Percentiles rank a stretch among this genome's conserved stretches.
phyloP scores from a whole-genome alignment of 306 rosid species.

The Vachellia pachyceras region DNA sequence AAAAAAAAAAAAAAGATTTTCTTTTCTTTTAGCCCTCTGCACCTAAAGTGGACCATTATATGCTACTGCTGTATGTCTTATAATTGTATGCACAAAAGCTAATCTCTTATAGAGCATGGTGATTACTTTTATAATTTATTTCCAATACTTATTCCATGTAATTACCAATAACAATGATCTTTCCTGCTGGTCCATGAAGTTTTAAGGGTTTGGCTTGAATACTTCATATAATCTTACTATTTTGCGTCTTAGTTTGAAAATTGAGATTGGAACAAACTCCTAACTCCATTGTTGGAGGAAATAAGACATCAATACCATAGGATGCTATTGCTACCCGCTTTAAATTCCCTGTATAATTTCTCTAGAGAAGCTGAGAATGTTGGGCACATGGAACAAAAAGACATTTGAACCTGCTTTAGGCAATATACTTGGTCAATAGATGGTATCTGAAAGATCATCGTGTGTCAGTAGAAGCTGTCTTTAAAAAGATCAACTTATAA shows the following conservation, averaged over 20 bases:
- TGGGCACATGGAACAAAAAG: neutral
- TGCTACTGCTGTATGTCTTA: conserved; percentile 32
- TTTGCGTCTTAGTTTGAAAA: conserved; percentile 21
- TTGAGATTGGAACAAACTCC: neutral
- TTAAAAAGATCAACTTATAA: neutral
- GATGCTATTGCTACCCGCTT: neutral
- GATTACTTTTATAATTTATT: neutral
- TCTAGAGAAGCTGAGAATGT: neutral
- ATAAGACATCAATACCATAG: neutral
- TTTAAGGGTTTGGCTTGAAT: conserved; percentile 31
- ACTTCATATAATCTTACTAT: neutral
- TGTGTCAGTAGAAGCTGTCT: neutral
- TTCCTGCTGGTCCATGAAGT: conserved; percentile 21
- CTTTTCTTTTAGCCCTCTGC: conserved; percentile 45
- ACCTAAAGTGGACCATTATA: conserved; percentile 44
- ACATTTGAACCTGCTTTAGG: conserved; percentile 12
- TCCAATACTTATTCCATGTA: neutral
- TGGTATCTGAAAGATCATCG: neutral
- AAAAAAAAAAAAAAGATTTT: too few relatives aligned
- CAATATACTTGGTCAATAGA: neutral
- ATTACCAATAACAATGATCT: neutral
- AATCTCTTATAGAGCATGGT: conserved; percentile 42
- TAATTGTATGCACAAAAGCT: conserved; percentile 46
- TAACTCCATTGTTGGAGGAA: neutral
- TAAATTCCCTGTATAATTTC: conserved; percentile 14